These are phyloP conservation scores for Castanea mollissima DNA, from an alignment of 306 rosid species.

Conservation along the genomic window DNA sequence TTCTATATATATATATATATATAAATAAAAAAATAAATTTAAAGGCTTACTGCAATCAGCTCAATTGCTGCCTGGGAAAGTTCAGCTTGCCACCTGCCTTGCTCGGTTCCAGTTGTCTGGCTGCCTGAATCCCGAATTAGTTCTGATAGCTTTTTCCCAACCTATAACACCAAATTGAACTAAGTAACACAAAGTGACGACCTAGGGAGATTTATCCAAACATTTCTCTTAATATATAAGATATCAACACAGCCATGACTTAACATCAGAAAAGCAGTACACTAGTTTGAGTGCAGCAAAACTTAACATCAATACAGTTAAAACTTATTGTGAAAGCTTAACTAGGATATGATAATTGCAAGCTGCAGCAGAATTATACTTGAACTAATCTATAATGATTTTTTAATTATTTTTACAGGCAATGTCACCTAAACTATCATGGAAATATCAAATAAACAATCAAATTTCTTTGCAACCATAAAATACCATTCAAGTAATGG, in stretches of 20 bases:
- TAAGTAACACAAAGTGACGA: slow-evolving; percentile 8
- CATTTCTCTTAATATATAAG: background rate
- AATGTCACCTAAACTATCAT: no score
- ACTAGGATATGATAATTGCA: background rate
- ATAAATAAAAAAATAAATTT: background rate
- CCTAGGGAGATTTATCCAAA: background rate
- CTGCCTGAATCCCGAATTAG: slow-evolving; percentile 89
- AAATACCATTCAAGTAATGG: no score
- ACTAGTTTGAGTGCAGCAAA: background rate
- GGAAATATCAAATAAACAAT: no score
- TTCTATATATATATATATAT: background rate
- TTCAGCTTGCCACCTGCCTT: slow-evolving; percentile 98
- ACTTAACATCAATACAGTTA: background rate
- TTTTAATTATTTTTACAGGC: no score
- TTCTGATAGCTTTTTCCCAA: slow-evolving; percentile 92
- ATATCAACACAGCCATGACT: background rate
- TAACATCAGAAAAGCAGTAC: slow-evolving; percentile 1
- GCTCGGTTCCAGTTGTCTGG: slow-evolving; percentile 77
- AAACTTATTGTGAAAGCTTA: background rate
- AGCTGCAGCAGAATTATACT: background rate
- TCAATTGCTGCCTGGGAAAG: slow-evolving; percentile 98
- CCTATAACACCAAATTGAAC: slow-evolving; percentile 45
- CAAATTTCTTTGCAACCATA: no score
- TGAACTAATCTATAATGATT: no score
- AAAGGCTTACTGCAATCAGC: slow-evolving; percentile 76